Evolutionary conservation across 2,329 filamentous ascomycete genomes (phyloP), one percentile per base, ranked within the genome.

Genomic region (Aspergillus sp.): DNA sequence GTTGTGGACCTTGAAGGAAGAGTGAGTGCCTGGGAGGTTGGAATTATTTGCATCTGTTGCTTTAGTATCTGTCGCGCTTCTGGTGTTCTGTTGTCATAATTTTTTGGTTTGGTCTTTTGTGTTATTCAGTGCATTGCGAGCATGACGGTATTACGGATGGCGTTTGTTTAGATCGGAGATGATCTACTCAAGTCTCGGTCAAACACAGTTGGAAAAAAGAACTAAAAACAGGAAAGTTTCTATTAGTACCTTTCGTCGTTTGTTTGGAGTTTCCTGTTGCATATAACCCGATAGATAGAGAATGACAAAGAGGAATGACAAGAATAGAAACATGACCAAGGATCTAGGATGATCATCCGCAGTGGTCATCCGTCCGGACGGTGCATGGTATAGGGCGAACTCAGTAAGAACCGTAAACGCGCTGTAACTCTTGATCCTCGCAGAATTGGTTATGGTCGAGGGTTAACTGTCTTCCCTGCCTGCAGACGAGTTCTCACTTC

Each of bases 1-100:
- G 47, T 57, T 77, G 55, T 77, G 74, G 73, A 71, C 74, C 29
- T 62, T 77, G 31, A 50, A 64, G 54, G 75, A 76, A 62, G 72
- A 75, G 51, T 67, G 57, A 64, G 5, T 53, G 14, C 10, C 29
- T 10, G 46, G 2, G 4, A 6, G 32, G 9, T 9, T 36, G 20
- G 14, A n/a, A 5, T n/a, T 49, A 2, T 10, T n/a, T 10, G 18
- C 18, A 14, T 24, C 3, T 6, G 11, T 24, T 22, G n/a, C 10
- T 31, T 55, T 49, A 42, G 36, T 32, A 11, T 29, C 49, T 45
- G 36, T 36, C 3, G 16, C 14, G 31, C 16, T 10, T 12, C 11
- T 53, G 36, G 24, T 36, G 20, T 47, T 20, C 18, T 12, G 3
- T 22, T 47, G 4, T 3, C 9, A 12, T 22, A 9, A 22, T 47